Evolutionary conservation across 2,329 filamentous ascomycete genomes (phyloP).

Genomic region (Purpureocillium takamizusanense): DNA sequence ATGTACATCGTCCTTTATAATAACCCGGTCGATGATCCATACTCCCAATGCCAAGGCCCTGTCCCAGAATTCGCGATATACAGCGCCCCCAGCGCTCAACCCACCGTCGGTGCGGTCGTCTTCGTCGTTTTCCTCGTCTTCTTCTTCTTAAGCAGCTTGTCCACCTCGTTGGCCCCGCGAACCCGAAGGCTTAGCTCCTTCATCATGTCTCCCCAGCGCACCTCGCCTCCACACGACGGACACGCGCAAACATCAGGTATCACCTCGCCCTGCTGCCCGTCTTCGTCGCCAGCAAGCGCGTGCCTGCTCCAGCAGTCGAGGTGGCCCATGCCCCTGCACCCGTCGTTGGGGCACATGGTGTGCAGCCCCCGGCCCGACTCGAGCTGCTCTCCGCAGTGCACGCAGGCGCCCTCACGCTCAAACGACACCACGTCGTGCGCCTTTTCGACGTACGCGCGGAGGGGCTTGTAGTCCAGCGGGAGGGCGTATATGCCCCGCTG

Average conservation of each 20-base stretch:
- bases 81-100: too few species aligned
- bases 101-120: background rate
- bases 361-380: constrained; percentile 41
- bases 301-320: constrained; percentile 50
- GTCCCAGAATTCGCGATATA: too few species aligned
- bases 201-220: constrained; percentile 71
- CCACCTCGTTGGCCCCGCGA: constrained; percentile 61
- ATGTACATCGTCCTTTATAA: too few species aligned
- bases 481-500: constrained; percentile 44
- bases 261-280: constrained; percentile 34
- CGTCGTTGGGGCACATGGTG: constrained; percentile 43
- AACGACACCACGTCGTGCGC: constrained; percentile 43
- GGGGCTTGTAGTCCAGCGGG: constrained; percentile 43
- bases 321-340: constrained; percentile 50
- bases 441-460: constrained; percentile 47
- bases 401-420: constrained; percentile 45
- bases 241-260: constrained; percentile 64
- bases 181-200: constrained; percentile 70
- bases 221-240: constrained; percentile 53
- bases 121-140: constrained; percentile 12
- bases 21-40: too few species aligned
- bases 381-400: constrained; percentile 40
- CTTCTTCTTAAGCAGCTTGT: constrained; percentile 54
- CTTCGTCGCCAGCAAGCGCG: constrained; percentile 29
- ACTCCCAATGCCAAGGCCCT: too few species aligned